Evolutionary conservation across 306 rosid genomes (phyloP).

Genomic region (Sechiopsis laciniata): DNA sequence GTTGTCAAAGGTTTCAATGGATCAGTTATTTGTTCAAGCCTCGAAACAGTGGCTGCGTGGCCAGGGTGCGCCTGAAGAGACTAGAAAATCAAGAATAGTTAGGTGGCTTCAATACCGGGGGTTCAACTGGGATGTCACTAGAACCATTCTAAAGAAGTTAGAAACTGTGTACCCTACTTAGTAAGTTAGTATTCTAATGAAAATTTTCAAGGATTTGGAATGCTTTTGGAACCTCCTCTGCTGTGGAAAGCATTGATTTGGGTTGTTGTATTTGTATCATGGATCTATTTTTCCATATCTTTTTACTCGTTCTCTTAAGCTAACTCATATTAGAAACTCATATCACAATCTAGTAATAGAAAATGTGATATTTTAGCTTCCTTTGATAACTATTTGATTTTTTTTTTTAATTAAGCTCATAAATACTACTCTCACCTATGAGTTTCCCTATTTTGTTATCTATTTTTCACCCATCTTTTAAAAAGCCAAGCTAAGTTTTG

Average conservation of each 20-base stretch:
- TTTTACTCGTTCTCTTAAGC: too few relatives aligned
- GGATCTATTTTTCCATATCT: neutral
- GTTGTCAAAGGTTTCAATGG: slow-evolving; percentile 47
- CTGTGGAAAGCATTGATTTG: neutral
- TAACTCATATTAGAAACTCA: too few relatives aligned
- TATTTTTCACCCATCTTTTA: too few relatives aligned
- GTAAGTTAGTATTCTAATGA: slow-evolving; percentile 24
- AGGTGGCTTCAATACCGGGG: slow-evolving; percentile 86
- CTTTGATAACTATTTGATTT: too few relatives aligned
- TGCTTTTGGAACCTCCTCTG: neutral
- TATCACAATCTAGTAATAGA: too few relatives aligned
- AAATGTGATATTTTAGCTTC: too few relatives aligned
- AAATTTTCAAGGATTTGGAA: too few relatives aligned
- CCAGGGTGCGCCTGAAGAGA: slow-evolving; percentile 48
- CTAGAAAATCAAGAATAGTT: slow-evolving; percentile 62
- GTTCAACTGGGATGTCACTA: slow-evolving; percentile 63
- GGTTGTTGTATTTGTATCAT: slow-evolving; percentile 2
- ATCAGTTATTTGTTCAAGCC: slow-evolving; percentile 63
- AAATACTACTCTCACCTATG: too few relatives aligned
- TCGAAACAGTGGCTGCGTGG: slow-evolving; percentile 82
- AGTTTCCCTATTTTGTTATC: too few relatives aligned
- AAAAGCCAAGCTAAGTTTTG: too few relatives aligned
- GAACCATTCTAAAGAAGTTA: slow-evolving; percentile 49
- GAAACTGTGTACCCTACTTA: slow-evolving; percentile 45
- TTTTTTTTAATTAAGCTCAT: too few relatives aligned